Evolutionary conservation across 495 filamentous ascomycete genomes (phyloP).

Genomic region (Aspergillus incahuasiensis): DNA sequence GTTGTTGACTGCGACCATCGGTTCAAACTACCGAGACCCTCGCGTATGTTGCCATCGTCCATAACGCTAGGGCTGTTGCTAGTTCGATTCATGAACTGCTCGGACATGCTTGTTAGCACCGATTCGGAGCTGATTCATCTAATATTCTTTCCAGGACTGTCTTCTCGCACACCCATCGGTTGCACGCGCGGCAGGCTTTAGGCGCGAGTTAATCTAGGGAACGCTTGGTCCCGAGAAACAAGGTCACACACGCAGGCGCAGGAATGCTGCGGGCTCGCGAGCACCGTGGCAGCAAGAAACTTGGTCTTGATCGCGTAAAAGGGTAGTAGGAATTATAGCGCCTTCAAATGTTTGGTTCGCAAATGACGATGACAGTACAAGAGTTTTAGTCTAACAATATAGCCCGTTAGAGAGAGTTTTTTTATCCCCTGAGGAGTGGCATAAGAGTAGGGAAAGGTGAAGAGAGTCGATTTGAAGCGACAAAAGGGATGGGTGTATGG

Average conservation of each 20-base stretch:
- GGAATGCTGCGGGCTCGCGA: too few relatives aligned
- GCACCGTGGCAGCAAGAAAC: too few relatives aligned
- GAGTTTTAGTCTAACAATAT: too few relatives aligned
- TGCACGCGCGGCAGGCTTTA: background rate
- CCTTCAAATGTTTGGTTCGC: background rate
- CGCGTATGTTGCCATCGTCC: conserved; percentile 45
- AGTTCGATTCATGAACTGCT: conserved; percentile 14
- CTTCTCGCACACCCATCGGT: background rate
- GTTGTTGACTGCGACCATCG: conserved; percentile 77
- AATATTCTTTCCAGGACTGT: too few relatives aligned
- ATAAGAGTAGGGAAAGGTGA: too few relatives aligned
- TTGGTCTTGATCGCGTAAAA: too few relatives aligned
- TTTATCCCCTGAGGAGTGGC: too few relatives aligned
- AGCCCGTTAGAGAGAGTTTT: too few relatives aligned
- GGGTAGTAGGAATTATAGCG: background rate
- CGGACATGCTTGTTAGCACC: conserved; percentile 7
- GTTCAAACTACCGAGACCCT: conserved; percentile 69
- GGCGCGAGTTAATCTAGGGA: background rate
- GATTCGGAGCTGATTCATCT: background rate
- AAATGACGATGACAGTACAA: background rate
- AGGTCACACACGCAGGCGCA: background rate
- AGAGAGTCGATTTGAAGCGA: too few relatives aligned
- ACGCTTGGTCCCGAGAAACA: background rate
- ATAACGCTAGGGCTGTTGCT: conserved; percentile 12
- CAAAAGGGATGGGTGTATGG: too few relatives aligned